These are phyloP conservation scores for Candida frijolesensis DNA, from an alignment of 1,139 yeast species.

Conservation along the genomic window DNA sequence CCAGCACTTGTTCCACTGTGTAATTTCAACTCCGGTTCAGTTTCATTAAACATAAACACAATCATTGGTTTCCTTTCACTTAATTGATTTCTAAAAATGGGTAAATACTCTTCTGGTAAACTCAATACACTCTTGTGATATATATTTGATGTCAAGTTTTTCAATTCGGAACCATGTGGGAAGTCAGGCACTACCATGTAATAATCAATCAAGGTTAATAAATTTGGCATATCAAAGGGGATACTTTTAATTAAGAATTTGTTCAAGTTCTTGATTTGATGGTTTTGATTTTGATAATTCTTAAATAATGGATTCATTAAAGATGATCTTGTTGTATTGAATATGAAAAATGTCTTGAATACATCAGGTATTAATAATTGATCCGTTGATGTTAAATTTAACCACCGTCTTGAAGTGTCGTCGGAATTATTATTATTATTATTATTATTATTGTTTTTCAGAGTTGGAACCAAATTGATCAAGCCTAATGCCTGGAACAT, in stretches of 20 bases:
- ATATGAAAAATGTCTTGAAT: slow-evolving; percentile 34
- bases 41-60: slow-evolving; percentile 34
- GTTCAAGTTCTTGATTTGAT: slow-evolving; percentile 17
- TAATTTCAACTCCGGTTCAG: slow-evolving; percentile 2
- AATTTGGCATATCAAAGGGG: slow-evolving; percentile 39
- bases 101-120: slow-evolving; percentile 21
- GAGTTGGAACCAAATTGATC: slow-evolving; percentile 18
- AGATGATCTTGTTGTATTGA: slow-evolving; percentile 24
- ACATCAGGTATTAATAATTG: slow-evolving; percentile 24
- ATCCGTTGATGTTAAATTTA: slow-evolving; percentile 16
- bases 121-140: slow-evolving; percentile 23
- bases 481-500: slow-evolving; percentile 25
- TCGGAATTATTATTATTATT: background rate
- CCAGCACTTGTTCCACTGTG: background rate
- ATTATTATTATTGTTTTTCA: background rate
- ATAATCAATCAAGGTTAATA: slow-evolving; percentile 31
- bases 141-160: slow-evolving; percentile 12
- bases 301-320: slow-evolving; percentile 1
- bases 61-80: slow-evolving; percentile 30
- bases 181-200: slow-evolving; percentile 35
- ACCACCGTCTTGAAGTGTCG: slow-evolving; percentile 8
- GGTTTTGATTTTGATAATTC: slow-evolving; percentile 13
- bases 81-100: slow-evolving; percentile 24
- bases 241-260: slow-evolving; percentile 26
- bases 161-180: background rate